These are phyloP conservation scores for Carex kokanica DNA, from an alignment of 176 grass and related monocot genomes.

Conservation along the genomic window DNA sequence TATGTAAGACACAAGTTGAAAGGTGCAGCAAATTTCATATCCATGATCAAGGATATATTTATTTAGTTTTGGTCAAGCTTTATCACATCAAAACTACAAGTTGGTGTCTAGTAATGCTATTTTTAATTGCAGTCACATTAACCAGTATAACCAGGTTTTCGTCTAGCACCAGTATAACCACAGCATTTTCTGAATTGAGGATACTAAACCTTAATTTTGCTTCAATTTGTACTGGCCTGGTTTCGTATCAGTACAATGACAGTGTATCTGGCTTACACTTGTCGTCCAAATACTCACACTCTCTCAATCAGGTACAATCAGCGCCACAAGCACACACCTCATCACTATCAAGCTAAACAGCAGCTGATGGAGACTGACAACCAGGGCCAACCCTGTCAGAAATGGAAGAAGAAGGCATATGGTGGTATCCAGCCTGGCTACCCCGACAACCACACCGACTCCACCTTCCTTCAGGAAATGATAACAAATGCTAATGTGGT, in stretches of 20 bases:
- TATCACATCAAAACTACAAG: too few species aligned
- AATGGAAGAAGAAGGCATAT: slow-evolving; percentile 92
- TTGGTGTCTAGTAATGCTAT: too few species aligned
- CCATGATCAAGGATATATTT: too few species aligned
- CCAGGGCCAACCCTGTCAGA: slow-evolving; percentile 27
- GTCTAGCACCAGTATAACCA: neutral
- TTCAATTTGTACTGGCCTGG: neutral
- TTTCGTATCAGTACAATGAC: neutral
- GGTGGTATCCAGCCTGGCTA: slow-evolving; percentile 78
- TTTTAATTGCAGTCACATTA: neutral
- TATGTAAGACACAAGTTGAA: too few species aligned
- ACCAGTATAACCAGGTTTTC: neutral
- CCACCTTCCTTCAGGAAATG: slow-evolving; percentile 90
- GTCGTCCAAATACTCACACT: neutral
- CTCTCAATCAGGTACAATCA: slow-evolving; percentile 7
- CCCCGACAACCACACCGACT: slow-evolving; percentile 69
- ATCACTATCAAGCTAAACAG: neutral
- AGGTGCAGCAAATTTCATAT: too few species aligned
- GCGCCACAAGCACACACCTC: neutral
- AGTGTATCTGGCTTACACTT: neutral
- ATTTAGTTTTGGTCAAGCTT: too few species aligned
- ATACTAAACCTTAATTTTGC: neutral
- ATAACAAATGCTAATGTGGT: slow-evolving; percentile 96
- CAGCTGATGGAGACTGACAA: slow-evolving; percentile 39
- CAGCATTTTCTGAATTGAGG: neutral